Percentiles rank a stretch among this genome's conserved stretches.
Evolutionary conservation across 306 rosid genomes (phyloP).

Genomic region (Quercus ilex): DNA sequence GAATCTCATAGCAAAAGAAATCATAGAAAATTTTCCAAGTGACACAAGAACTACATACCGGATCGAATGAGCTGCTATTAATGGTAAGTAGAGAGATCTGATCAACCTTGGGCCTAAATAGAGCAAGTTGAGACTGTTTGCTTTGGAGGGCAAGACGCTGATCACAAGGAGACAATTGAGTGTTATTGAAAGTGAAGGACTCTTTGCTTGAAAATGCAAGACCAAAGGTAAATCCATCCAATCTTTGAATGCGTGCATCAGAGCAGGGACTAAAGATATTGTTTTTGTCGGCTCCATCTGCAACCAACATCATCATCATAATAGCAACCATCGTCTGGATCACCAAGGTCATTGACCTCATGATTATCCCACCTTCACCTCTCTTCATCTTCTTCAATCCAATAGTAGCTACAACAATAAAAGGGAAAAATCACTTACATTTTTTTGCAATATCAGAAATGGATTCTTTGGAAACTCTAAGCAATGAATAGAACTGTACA

Average conservation of each 20-base stretch:
- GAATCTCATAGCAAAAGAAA: not conserved
- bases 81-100: conserved; percentile 67
- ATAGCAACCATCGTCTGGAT: conserved; percentile 7
- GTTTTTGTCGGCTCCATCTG: conserved; percentile 56
- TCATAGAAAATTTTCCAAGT: not conserved
- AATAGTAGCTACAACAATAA: conserved; percentile 8
- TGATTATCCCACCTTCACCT: conserved; percentile 24
- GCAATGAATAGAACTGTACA: conserved; percentile 13
- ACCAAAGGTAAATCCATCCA: conserved; percentile 77
- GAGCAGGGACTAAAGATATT: conserved; percentile 67
- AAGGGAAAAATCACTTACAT: not conserved
- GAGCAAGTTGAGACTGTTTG: conserved; percentile 45
- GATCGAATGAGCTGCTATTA: conserved; percentile 24
- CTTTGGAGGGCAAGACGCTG: conserved; percentile 42
- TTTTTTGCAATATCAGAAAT: not conserved
- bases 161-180: conserved; percentile 91
- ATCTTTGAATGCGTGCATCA: conserved; percentile 65
- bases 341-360: conserved; percentile 4
- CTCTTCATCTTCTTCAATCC: conserved; percentile 23
- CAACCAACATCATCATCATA: conserved; percentile 25
- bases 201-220: conserved; percentile 63
- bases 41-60: conserved; percentile 30
- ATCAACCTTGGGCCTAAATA: conserved; percentile 76
- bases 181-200: conserved; percentile 36
- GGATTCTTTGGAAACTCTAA: conserved; percentile 2